Evolutionary conservation across 2,329 filamentous ascomycete genomes (phyloP), one percentile per base, ranked within the genome.

Genomic region (Fusarium pininemorale): DNA sequence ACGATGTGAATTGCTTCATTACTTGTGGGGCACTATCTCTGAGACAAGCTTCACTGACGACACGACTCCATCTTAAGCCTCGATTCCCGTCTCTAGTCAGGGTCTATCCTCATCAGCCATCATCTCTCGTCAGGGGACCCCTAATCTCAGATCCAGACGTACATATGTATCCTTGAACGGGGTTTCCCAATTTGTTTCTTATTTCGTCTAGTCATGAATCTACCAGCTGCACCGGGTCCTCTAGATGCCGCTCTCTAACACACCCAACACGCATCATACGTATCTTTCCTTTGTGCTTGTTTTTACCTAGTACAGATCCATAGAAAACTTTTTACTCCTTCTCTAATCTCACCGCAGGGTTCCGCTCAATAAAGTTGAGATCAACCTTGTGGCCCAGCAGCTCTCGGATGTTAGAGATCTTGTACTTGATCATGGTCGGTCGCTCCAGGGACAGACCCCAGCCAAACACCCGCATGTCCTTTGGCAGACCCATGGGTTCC

Each of bases 381-480:
- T 98, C 95, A 47, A 98, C 95, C 87, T 98, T 97, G 86, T 99
- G 96, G 20, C 96, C 96, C 62, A 99, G 86, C 79, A 98, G 85
- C 84, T 98, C 95, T 77, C 95, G 91, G 78, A 98, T 98, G 83
- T 98, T 98, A 79, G 90, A 94, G 70, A 94, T 94, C 79, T 89
- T 90, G 82, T 93, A 97, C 89, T 97, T 96, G 86, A 98, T 98
- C 96, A 98, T 99, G 16, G 96, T 98, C 66, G 96, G 96, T 78
- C 96, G 87, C 87, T 99, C 96, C 81, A 99, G 84, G 82, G 91
- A 94, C 80, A 99, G 85, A 42, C 96, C 96, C 89, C 95, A 98
- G 39, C 96, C 96, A 81, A 98, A 98, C 15, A 98, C 95, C 72
- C 93, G 88, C 90, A 98, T 91, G 79, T 98, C 93, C 84, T 92